Evolutionary conservation across 2,329 filamentous ascomycete genomes (phyloP).

Genomic region (Magnaporthales sp.): DNA sequence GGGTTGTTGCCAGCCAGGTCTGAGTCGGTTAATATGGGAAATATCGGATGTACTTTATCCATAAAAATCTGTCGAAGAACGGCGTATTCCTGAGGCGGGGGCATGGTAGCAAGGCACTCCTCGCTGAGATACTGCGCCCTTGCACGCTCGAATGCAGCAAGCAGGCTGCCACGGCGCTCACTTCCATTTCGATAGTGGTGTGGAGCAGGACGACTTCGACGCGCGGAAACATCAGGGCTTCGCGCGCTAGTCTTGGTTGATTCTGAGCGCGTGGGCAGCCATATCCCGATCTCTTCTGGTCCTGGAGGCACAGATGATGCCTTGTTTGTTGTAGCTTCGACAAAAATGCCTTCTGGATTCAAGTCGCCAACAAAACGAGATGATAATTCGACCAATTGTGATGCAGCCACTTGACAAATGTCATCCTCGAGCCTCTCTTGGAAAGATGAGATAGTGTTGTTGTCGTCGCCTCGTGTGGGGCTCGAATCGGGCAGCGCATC

Average conservation of each 20-base stretch:
- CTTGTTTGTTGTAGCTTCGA: conserved; percentile 38
- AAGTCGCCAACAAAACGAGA: conserved; percentile 49
- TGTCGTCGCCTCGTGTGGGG: background rate
- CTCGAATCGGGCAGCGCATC: conserved; percentile 13
- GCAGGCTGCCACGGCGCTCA: conserved; percentile 6
- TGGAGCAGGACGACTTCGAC: background rate
- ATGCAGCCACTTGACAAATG: conserved; percentile 16
- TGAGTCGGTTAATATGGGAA: conserved; percentile 38
- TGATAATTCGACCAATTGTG: conserved; percentile 19
- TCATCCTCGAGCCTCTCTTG: conserved; percentile 9
- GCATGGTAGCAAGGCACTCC: conserved; percentile 37
- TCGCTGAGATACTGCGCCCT: conserved; percentile 9
- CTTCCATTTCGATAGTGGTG: background rate
- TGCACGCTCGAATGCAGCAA: conserved; percentile 11
- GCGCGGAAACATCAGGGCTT: background rate
- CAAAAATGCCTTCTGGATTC: conserved; percentile 51
- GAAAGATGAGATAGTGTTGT: conserved; percentile 4
- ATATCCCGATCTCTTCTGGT: conserved; percentile 47
- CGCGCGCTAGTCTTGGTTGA: background rate
- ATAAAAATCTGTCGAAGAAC: conserved; percentile 37
- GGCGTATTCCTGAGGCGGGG: conserved; percentile 35
- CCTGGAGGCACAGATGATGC: conserved; percentile 21
- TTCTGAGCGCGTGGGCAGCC: conserved; percentile 22
- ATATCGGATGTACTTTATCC: conserved; percentile 45
- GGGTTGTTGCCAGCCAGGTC: conserved; percentile 15